A percentile compares a stretch with the other conserved stretches of the same genome.
Evolutionary conservation across 306 rosid genomes (phyloP).

Genomic region (Ormosia semicastrata): DNA sequence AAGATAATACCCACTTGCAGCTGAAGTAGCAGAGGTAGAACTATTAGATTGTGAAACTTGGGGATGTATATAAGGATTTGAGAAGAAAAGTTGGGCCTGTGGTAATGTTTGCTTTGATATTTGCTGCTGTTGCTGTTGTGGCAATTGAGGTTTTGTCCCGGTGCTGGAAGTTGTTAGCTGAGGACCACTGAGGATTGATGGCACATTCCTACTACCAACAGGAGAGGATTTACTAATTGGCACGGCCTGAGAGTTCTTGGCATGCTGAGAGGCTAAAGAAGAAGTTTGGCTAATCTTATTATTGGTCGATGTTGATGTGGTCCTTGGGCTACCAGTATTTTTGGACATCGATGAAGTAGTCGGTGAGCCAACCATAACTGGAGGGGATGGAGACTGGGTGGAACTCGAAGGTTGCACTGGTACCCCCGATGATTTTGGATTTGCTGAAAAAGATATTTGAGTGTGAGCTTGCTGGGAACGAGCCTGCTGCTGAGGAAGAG

Average conservation of each 20-base stretch:
- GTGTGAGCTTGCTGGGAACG: conserved; percentile 70
- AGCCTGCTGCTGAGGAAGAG: conserved; percentile 62
- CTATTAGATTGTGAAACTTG: conserved; percentile 57
- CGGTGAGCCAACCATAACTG: conserved; percentile 58
- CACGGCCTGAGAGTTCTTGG: conserved; percentile 38
- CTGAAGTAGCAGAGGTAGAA: conserved; percentile 29
- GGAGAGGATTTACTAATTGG: conserved; percentile 67
- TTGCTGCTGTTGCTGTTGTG: conserved; percentile 54
- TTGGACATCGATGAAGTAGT: conserved; percentile 61
- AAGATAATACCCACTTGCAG: conserved; percentile 40
- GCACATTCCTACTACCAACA: conserved; percentile 52
- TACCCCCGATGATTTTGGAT: conserved; percentile 47
- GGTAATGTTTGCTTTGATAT: conserved; percentile 62
- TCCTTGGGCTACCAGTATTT: conserved; percentile 89
- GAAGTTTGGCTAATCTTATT: conserved; percentile 57
- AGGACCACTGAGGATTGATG: conserved; percentile 53
- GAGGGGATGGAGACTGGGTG: conserved; percentile 62
- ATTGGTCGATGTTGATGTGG: conserved; percentile 55
- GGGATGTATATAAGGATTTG: conserved; percentile 47
- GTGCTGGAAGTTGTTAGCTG: conserved; percentile 47
- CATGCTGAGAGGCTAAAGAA: conserved; percentile 56
- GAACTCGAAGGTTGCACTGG: conserved; percentile 46
- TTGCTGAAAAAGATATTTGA: conserved; percentile 86
- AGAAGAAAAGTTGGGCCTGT: conserved; percentile 60
- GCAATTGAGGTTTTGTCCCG: conserved; percentile 55